Percentiles rank a stretch among this genome's conserved stretches.
Evolutionary conservation across 805 yeast species (phyloP).

Genomic region (Kuraishia capsulata): DNA sequence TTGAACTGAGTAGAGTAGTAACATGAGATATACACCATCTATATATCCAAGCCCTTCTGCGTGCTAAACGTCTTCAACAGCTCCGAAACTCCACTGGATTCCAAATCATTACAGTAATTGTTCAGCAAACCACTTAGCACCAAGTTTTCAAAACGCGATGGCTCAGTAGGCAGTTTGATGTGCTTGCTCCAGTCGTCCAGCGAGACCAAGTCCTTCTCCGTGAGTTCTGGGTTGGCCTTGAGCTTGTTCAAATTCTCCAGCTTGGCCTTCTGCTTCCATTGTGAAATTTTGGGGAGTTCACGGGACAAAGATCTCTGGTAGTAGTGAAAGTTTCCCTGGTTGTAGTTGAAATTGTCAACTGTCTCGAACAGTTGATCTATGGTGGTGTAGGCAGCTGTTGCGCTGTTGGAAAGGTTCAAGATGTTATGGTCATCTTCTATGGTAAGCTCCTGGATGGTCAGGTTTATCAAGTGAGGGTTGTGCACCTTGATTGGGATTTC

Average conservation of each 20-base stretch:
- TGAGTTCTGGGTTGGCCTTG: slow-evolving; percentile 43
- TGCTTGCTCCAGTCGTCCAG: slow-evolving; percentile 54
- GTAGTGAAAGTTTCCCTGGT: slow-evolving; percentile 72
- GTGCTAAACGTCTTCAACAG: slow-evolving; percentile 53
- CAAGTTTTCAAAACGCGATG: slow-evolving; percentile 66
- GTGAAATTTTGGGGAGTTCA: slow-evolving; percentile 59
- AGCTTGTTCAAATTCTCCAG: slow-evolving; percentile 55
- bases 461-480: slow-evolving; percentile 54
- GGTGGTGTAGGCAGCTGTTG: slow-evolving; percentile 27
- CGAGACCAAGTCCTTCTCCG: slow-evolving; percentile 22
- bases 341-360: slow-evolving; percentile 68
- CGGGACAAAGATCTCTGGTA: slow-evolving; percentile 69
- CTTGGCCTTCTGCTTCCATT: slow-evolving; percentile 66
- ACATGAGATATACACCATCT: slow-evolving; percentile 2
- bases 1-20: slow-evolving; percentile 14
- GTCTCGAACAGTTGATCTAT: slow-evolving; percentile 60
- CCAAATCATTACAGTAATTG: slow-evolving; percentile 61
- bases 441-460: slow-evolving; percentile 18
- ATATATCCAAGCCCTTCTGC: slow-evolving; percentile 38
- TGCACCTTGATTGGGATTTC: slow-evolving; percentile 61
- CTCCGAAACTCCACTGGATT: slow-evolving; percentile 60
- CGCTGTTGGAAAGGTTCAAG: slow-evolving; percentile 30
- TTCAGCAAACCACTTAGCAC: slow-evolving; percentile 60
- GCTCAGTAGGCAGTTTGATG: slow-evolving; percentile 64
- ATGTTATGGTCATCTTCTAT: slow-evolving; percentile 19